Evolutionary conservation across 1,139 yeast species (phyloP), one percentile per base, ranked within the genome.

Genomic region (Hyphopichia pseudoburtonii): DNA sequence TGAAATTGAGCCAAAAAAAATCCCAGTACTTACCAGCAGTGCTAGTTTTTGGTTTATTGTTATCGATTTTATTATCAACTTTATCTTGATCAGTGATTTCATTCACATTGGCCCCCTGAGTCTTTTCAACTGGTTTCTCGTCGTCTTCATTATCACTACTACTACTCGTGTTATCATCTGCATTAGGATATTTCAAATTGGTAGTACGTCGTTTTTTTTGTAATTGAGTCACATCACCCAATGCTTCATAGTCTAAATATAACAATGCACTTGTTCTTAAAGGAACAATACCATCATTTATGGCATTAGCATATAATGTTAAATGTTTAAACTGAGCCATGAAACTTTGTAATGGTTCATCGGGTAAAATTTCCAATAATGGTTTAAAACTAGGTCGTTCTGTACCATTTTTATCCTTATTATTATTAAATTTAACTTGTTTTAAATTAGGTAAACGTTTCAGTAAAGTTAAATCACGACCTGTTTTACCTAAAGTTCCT

Each of bases 281-380:
- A 0, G 98, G 97, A 0, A 92, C 98, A 39, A 92, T 90, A 0
- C 98, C 98, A 57, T 87, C 96, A 52, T 86, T 80, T n/a, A 86
- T 70, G 3, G 86, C 83, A 54, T 86, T 86, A 2, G 95, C 94
- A 53, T 87, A 84, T 1, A 85, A 64, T 0, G 92, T 85, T 43
- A 96, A 68, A 35, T 82, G 73, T 36, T 69, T 64, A 56, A 94
- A 92, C 45, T 62, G 59, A 32, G 70, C 67, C 41, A 92, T 64
- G n/a, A 86, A 76, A 17, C 60, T 66, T 48, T 84, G 86, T 0
- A 92, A 77, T 2, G 94, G 88, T 2, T 89, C 89, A 1, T 85
- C 76, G 0, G 97, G 95, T 24, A 94, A 62, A 5, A 80, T 61
- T 38, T 82, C 78, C 22, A 92, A 66, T 30, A 94, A 54, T 0